Evolutionary conservation across 768 basidiomycete species (phyloP), one percentile per base, ranked within the genome.

Genomic region (Leccinum obscurum): DNA sequence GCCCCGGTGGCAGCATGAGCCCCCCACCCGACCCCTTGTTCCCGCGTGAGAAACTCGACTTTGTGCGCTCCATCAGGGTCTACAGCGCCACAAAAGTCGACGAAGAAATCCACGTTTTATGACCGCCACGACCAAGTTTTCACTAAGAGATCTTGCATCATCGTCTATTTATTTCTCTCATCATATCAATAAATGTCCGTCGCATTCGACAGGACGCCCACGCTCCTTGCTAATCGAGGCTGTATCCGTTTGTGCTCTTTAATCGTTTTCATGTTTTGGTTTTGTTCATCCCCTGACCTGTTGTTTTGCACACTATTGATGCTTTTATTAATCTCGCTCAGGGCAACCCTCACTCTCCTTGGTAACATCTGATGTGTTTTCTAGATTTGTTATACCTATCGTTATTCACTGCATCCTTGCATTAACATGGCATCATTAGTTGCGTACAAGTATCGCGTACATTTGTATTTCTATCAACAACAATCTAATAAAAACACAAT

Each of bases 11-110:
- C n/a, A 71, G 37, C n/a, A 72, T 62, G 63, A 60, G 41, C 13
- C 54, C 62, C 46, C 61, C 68, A 1, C 54, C 57, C 14, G 66
- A 70, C 35, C 65, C 72, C 44, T 67, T 72, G 44, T 73, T 67
- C 52, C 64, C 72, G 55, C 61, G 64, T 5, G 75, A 80, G 22
- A 80, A 80, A 20, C 72, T 84, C 48, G 77, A 78, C 7, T 79
- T 85, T 54, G 71, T 85, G 3, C 81, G 85, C 46, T 80, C 79
- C 10, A 77, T 86, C 56, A 78, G 77, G 41, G 79, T 86, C 8
- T 85, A 79, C 65, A 72, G 79, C 46, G 84, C 83, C 15, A 70
- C 77, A 56, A 86, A 86, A 67, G 59, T 64, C 26, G 66, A 74
- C 37, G 68, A 70, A 49, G 73, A 75, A 48, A 61, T 64, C 15